Evolutionary conservation across 106 monocot species (phyloP).

Genomic region (Chionographis japonica): DNA sequence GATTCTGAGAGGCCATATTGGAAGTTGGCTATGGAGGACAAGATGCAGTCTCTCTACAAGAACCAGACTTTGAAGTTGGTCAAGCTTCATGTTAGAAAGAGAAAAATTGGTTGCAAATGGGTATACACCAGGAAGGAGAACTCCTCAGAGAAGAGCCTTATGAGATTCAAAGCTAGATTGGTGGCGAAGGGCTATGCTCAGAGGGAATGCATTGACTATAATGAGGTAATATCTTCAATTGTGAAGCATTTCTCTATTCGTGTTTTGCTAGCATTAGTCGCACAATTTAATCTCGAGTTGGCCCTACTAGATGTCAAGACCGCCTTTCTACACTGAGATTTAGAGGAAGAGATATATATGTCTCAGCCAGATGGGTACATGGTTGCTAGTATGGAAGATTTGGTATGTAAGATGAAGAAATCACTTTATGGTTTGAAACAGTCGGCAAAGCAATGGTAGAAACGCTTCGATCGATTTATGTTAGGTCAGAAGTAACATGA

Average conservation of each 20-base stretch:
- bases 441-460: background rate
- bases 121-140: background rate
- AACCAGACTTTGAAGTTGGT: no score
- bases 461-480: background rate
- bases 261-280: no score
- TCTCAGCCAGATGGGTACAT: background rate
- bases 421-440: background rate
- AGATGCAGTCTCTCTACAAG: background rate
- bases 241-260: no score
- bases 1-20: background rate
- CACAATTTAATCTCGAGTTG: no score
- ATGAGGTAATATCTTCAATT: background rate
- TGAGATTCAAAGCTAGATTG: background rate
- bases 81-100: background rate
- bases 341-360: no score
- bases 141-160: background rate
- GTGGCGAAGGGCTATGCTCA: background rate
- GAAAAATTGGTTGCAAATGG: background rate
- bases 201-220: background rate
- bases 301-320: background rate
- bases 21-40: background rate
- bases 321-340: background rate
- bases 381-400: background rate
- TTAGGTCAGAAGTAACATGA: background rate
- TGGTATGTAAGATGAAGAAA: background rate